Evolutionary conservation across 176 grass and related monocot genomes (phyloP), one percentile per base, ranked within the genome.

Genomic region (Musa itinerans): DNA sequence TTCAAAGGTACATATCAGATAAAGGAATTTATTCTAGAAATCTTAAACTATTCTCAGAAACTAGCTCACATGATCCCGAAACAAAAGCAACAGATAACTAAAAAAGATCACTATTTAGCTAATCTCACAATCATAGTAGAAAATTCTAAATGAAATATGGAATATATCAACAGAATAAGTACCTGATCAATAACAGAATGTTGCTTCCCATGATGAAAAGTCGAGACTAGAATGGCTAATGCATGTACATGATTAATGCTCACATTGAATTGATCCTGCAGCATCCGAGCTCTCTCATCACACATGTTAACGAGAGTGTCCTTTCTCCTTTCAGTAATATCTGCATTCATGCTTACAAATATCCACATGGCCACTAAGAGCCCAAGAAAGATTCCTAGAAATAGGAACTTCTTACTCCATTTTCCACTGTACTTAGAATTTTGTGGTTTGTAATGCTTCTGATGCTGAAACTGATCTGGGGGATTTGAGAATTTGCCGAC

Each of bases 241-340:
- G 87, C 91, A 73, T 87, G 91, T 55, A 93, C 80, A 63, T 93
- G 91, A 72, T 93, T 93, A 85, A 93, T 93, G 80, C 91, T 93
- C 56, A 93, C 87, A 86, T 90, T 93, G 73, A 93, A 93, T 43
- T 93, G 91, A 85, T 93, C 91, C 66, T 93, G 91, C 78, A 93
- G 75, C 91, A 93, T 85, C 21, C 85, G 81, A 70, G 91, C 91
- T 90, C 91, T 90, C 67, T 93, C 87, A 22, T 93, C 91, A 19
- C 91, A 93, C 91, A 90, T 88, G 68, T 81, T 93, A 68, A 54
- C 66, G 69, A 93, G 74, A 81, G 83, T 93, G 11, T 93, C 85
- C 29, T 71, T 90, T 83, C 80, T 84, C 66, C 91, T 89, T 61
- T 65, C 78, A 43, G 87, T 78, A 74, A 90, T 69, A 74, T 85